Evolutionary conservation across 2,329 filamentous ascomycete species (phyloP), one percentile per base, ranked within the genome.

Genomic region (Penicillium sp.): DNA sequence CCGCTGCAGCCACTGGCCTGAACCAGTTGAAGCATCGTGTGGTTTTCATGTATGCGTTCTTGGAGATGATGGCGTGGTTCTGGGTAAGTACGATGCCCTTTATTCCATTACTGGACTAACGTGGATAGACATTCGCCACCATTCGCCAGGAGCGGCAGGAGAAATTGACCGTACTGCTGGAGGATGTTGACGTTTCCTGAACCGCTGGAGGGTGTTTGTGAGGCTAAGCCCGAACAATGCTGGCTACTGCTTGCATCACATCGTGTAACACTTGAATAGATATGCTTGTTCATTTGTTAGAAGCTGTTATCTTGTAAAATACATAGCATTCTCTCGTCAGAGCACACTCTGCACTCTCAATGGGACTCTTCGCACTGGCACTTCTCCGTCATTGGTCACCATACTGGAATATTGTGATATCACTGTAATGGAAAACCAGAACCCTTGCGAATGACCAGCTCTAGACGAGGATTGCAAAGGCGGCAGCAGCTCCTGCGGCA

Each of bases 51-150:
- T 93, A 89, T 71, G 83, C 83, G 7, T 93, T 95, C 62, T 65
- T 95, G 64, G 91, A 96, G 75, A 81, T 89, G 67, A 77, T 89
- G 58, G 80, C 81, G 53, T 95, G 90, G 89, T 90, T 95, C 70
- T 95, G 90, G 90, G 83, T 83, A 66, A 55, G 75, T 68, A 12
- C 9, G 38, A 5, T 18, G 25, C 6, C 13, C 28, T 4, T 49
- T 35, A 35, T 15, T 28, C 12, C n/a, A 8, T 20, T 32, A 18
- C n/a, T 18, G 33, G 9, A 37, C 54, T 57, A 45, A 58, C 54
- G 15, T 46, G 31, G 42, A 18, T 39, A 72, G 69, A 64, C 65
- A 24, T 68, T 66, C 20, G 52, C 65, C 1, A 69, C 66, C 1
- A 61, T 71, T 23, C 67, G 67, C 6, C 65, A 71, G 40, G 69